Evolutionary conservation across 805 yeast species (phyloP).

Genomic region (Clavispora santaluciae): DNA sequence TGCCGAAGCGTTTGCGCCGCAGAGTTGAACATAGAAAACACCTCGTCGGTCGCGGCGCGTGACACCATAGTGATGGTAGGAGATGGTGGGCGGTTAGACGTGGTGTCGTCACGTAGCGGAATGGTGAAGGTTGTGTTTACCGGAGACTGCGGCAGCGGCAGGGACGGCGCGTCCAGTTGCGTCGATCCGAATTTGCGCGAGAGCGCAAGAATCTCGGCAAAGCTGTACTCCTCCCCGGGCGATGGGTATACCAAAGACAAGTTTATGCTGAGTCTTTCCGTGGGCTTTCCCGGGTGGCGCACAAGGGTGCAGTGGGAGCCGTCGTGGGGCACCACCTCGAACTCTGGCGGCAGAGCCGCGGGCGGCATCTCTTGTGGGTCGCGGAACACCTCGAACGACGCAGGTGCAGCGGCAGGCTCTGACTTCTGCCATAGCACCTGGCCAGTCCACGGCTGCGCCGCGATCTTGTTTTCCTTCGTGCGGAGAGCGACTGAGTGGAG

Average conservation of each 20-base stretch:
- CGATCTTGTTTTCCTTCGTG: conserved; percentile 58
- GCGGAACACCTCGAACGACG: conserved; percentile 22
- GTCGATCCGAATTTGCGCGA: neutral
- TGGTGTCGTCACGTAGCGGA: conserved; percentile 40
- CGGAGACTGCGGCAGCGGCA: neutral
- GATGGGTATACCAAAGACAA: conserved; percentile 50
- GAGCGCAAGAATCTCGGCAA: conserved; percentile 59
- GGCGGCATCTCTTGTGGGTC: conserved; percentile 5
- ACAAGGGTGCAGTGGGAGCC: conserved; percentile 47
- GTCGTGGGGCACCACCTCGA: conserved; percentile 8
- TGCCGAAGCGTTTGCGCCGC: conserved; percentile 31
- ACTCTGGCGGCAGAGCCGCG: conserved; percentile 1
- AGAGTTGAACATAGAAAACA: conserved; percentile 69
- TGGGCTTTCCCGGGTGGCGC: conserved; percentile 51
- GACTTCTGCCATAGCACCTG: conserved; percentile 47
- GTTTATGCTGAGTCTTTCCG: conserved; percentile 58
- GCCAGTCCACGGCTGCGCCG: conserved; percentile 60
- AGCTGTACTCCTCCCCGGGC: conserved; percentile 47
- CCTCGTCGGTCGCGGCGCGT: conserved; percentile 69
- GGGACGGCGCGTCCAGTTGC: neutral
- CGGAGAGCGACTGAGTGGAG: conserved; percentile 47
- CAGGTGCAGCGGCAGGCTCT: conserved; percentile 14
- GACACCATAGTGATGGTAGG: conserved; percentile 81
- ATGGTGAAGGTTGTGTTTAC: conserved; percentile 31
- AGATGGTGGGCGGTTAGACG: conserved; percentile 40